Evolutionary conservation across 352 stramenopile genomes (phyloP).

Genomic region (Phytophthora pistaciae): DNA sequence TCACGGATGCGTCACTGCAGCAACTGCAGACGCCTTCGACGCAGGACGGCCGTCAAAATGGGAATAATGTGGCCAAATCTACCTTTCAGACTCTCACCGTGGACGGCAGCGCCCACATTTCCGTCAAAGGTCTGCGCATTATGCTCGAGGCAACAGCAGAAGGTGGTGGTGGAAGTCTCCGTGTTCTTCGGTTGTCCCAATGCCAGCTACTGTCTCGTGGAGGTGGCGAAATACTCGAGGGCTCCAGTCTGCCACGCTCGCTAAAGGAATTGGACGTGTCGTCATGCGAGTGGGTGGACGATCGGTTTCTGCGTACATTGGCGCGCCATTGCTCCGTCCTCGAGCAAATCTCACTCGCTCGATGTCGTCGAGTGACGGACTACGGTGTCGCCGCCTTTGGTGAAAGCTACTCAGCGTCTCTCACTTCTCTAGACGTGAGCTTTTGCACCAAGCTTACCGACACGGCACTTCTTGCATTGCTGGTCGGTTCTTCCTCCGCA

Average conservation of each 20-base stretch:
- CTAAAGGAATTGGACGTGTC: slow-evolving; percentile 65
- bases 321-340: slow-evolving; percentile 48
- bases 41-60: slow-evolving; percentile 5
- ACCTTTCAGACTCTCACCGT: slow-evolving; percentile 33
- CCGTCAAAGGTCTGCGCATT: slow-evolving; percentile 26
- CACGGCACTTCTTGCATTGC: slow-evolving; percentile 59
- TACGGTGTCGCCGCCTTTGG: slow-evolving; percentile 71
- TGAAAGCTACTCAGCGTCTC: slow-evolving; percentile 43
- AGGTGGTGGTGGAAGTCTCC: slow-evolving; percentile 23
- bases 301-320: slow-evolving; percentile 54
- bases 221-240: slow-evolving; percentile 28
- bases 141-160: slow-evolving; percentile 19
- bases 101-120: slow-evolving; percentile 33
- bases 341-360: slow-evolving; percentile 42
- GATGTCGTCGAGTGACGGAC: slow-evolving; percentile 72
- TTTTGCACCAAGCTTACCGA: slow-evolving; percentile 68
- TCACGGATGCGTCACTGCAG: slow-evolving; percentile 45
- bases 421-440: slow-evolving; percentile 66
- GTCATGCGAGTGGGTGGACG: slow-evolving; percentile 77
- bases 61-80: slow-evolving; percentile 11
- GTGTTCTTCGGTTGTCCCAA: slow-evolving; percentile 27
- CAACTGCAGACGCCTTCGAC: slow-evolving; percentile 29
- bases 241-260: slow-evolving; percentile 22
- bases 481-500: slow-evolving; percentile 39
- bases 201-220: slow-evolving; percentile 39